Percentiles rank a stretch among this genome's conserved stretches.
Conservation (phyloP, 1,139 yeast genomes). For the Geotrichum klebahnii region DNA sequence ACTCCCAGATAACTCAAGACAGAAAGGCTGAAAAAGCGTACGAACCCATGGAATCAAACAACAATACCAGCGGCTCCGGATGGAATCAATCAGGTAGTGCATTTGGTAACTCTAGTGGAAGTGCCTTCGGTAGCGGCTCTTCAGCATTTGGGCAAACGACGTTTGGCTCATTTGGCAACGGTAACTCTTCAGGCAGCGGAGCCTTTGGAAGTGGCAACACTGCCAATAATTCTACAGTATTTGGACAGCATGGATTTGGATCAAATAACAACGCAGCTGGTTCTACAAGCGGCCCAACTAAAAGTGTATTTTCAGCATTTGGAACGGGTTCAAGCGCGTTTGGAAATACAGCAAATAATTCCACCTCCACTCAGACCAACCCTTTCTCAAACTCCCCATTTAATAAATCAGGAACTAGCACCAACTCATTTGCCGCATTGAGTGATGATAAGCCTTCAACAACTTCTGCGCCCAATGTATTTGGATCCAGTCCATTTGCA, state of each 20-base stretch:
- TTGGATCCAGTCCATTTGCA: slow-evolving; percentile 25
- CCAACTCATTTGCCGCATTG: slow-evolving; percentile 8
- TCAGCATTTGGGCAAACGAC: slow-evolving; percentile 14
- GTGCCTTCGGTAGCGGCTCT: slow-evolving; percentile 12
- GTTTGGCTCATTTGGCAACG: slow-evolving; percentile 17
- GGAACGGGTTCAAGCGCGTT: slow-evolving; percentile 9
- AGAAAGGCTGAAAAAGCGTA: slow-evolving; percentile 11
- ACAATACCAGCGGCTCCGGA: slow-evolving; percentile 22
- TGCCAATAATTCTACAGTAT: slow-evolving; percentile 10
- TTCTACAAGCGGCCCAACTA: slow-evolving; percentile 25
- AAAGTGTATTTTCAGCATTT: slow-evolving; percentile 20
- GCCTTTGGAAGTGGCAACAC: slow-evolving; percentile 27
- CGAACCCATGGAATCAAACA: slow-evolving; percentile 13
- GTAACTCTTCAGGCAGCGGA: slow-evolving; percentile 25
- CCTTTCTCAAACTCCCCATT: slow-evolving; percentile 18
- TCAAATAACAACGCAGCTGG: slow-evolving; percentile 7
- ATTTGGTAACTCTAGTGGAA: slow-evolving; percentile 18
- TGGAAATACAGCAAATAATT: slow-evolving; percentile 12
- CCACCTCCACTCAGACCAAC: not conserved
- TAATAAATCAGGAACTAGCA: slow-evolving; percentile 6
- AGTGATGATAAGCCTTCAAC: slow-evolving; percentile 6
- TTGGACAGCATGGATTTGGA: slow-evolving; percentile 4
- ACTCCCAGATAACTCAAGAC: slow-evolving; percentile 28
- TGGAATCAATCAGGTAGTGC: slow-evolving; percentile 21
- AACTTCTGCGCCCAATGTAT: slow-evolving; percentile 26